Evolutionary conservation across 2,329 filamentous ascomycete species (phyloP).

Genomic region (Penicillium digitatum): DNA sequence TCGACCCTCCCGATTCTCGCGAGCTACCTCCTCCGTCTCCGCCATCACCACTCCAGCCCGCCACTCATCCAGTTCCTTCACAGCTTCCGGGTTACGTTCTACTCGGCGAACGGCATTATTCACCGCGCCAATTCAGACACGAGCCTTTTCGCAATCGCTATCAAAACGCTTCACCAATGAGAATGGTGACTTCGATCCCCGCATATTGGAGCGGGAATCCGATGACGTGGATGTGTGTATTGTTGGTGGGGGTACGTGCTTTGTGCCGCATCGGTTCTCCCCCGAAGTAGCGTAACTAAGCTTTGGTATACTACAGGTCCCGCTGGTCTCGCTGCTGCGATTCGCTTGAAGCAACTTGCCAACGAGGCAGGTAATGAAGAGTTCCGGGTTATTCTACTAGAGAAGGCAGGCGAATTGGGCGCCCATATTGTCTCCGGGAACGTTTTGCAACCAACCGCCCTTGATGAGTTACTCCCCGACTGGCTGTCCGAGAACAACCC

Average conservation of each 20-base stretch:
- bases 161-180: constrained; percentile 42
- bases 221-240: constrained; percentile 97
- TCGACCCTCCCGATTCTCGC: constrained; percentile 31
- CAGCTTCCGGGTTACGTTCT: constrained; percentile 17
- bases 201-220: constrained; percentile 72
- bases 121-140: constrained; percentile 30
- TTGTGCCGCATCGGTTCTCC: not conserved
- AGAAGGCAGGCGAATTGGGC: constrained; percentile 92
- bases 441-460: constrained; percentile 81
- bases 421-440: constrained; percentile 95
- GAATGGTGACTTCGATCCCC: constrained; percentile 62
- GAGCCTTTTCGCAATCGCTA: constrained; percentile 46
- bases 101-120: constrained; percentile 23
- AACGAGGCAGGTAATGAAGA: constrained; percentile 94
- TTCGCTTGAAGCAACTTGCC: constrained; percentile 90
- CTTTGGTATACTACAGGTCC: constrained; percentile 54
- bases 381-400: constrained; percentile 85
- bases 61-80: constrained; percentile 18
- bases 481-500: constrained; percentile 89
- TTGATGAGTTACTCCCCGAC: constrained; percentile 87
- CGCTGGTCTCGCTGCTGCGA: constrained; percentile 85
- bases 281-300: constrained; percentile 4
- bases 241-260: constrained; percentile 69
- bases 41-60: constrained; percentile 21
- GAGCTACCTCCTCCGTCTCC: constrained; percentile 24